A percentile compares a stretch with the other conserved stretches of the same genome.
Conservation (phyloP, 371 early-diverging fungal genomes). For the Mortierella sp. region DNA sequence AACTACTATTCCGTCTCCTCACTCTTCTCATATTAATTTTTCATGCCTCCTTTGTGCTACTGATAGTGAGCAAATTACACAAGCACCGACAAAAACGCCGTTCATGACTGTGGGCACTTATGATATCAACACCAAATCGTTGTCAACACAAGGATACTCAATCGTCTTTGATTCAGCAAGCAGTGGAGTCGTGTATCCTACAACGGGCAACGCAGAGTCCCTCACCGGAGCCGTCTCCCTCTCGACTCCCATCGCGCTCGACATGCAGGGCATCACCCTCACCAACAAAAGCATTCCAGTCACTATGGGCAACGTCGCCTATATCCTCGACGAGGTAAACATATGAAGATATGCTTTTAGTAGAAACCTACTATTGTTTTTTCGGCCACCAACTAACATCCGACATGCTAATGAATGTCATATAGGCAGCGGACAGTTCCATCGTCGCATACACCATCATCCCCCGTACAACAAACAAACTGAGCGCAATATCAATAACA, state of each 20-base stretch:
- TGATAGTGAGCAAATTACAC: background rate
- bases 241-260: background rate
- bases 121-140: background rate
- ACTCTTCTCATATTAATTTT: background rate
- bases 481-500: background rate
- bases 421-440: background rate
- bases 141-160: conserved; percentile 2
- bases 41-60: background rate
- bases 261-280: conserved; percentile 22
- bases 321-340: conserved; percentile 20
- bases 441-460: background rate
- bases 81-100: background rate
- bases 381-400: background rate
- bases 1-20: background rate
- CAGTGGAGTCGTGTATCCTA: conserved; percentile 1
- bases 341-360: too few species aligned
- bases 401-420: too few species aligned
- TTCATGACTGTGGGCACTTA: conserved; percentile 12
- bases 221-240: background rate
- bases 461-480: background rate
- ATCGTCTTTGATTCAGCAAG: conserved; percentile 13
- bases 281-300: conserved; percentile 14
- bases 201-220: background rate
- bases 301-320: conserved; percentile 14
- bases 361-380: too few species aligned